A percentile compares a stretch with the other conserved stretches of the same genome.
These are phyloP conservation scores for Uronychia setigera DNA, from an alignment of 73 alveolate species.

Conservation along the genomic window DNA sequence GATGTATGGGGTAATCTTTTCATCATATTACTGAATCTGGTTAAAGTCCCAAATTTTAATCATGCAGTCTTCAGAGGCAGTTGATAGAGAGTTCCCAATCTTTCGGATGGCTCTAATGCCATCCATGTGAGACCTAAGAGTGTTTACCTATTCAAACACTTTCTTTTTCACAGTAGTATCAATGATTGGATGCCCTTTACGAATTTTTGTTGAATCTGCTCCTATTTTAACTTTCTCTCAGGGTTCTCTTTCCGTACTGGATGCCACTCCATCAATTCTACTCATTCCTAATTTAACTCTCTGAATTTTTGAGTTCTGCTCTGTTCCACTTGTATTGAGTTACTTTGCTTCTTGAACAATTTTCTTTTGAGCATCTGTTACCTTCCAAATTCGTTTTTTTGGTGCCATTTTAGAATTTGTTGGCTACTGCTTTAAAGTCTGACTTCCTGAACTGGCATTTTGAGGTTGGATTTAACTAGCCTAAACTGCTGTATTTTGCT, in stretches of 20 bases:
- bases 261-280: too few relatives aligned
- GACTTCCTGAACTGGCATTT: too few relatives aligned
- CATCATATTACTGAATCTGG: conserved; percentile 6
- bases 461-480: too few relatives aligned
- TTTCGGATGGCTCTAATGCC: neutral
- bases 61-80: conserved; percentile 76
- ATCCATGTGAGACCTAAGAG: conserved; percentile 8
- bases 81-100: conserved; percentile 20
- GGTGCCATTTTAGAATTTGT: too few relatives aligned
- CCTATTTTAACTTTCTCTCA: neutral
- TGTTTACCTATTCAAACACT: conserved; percentile 5
- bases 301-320: neutral
- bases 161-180: neutral
- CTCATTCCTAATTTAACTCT: too few relatives aligned
- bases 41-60: conserved; percentile 72
- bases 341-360: neutral
- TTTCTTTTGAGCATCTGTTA: neutral
- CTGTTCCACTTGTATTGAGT: neutral
- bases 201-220: neutral
- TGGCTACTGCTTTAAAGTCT: too few relatives aligned
- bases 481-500: too few relatives aligned
- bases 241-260: too few relatives aligned
- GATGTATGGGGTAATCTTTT: conserved; percentile 75
- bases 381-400: neutral
- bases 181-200: neutral